Evolutionary conservation across 2,329 filamentous ascomycete species (phyloP), one percentile per base, ranked within the genome.

Genomic region (Claviceps fusiformis): DNA sequence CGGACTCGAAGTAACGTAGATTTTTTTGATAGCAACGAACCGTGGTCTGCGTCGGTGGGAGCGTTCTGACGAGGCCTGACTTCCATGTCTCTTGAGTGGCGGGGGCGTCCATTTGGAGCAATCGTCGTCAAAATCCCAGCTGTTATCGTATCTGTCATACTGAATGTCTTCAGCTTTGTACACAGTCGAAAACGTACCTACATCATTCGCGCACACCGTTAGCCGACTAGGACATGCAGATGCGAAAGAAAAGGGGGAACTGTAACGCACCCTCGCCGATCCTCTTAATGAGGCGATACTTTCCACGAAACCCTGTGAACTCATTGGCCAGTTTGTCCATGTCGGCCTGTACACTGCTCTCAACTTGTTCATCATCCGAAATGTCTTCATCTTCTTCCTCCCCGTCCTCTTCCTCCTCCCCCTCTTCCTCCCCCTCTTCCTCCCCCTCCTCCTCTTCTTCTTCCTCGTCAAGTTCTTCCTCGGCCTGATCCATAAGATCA

Each of bases 21-120:
- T 98, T 74, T 98, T 98, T 74, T 98, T 98, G 70, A 98, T 88
- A 24, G 95, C 93, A 59, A 98, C 95, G 65, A 86, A 97, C 67
- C 86, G 88, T 29, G 86, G 60, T 54, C 62, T 67, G 46, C 65
- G 63, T 50, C 65, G 66, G 10, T 63, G 62, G 6, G 63, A 61
- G 24, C 61, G 61, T 47, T 65, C 63, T 37, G 68, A 67, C 24
- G 59, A 56, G 13, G 55, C 44, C 24, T 66, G 65, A 46, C 73
- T 74, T 9, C 62, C 50, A 64, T 70, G 62, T 68, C 76, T 65
- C 65, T 82, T 86, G 11, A 82, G 66, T 0, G 83, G 81, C n/a
- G 83, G 86, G n/a, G 82, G 80, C 24, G 77, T 75, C 81, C 84
- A 90, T 63, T 82, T 79, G n/a, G 75, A 70, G 55, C 82, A 78